A percentile compares a stretch with the other conserved stretches of the same genome.
Conservation (phyloP, 2,329 filamentous ascomycete genomes). For the Colletotrichum shisoi region DNA sequence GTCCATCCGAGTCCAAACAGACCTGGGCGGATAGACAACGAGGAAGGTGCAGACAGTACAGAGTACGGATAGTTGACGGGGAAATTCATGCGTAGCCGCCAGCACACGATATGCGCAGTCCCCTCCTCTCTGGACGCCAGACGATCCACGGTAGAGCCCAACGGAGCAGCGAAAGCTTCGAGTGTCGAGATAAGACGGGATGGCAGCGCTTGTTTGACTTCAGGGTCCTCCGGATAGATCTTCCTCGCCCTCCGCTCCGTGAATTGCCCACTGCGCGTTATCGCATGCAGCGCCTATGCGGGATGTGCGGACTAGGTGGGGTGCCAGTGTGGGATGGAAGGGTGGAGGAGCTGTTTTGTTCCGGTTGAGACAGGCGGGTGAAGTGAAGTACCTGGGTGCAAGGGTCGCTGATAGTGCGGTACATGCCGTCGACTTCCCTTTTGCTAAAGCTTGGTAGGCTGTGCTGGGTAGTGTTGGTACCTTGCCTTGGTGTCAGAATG, state of each 20-base stretch:
- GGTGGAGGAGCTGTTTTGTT: conserved; percentile 25
- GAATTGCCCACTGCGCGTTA: conserved; percentile 35
- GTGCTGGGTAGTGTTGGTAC: conserved; percentile 12
- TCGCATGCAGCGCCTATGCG: conserved; percentile 38
- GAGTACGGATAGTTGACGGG: conserved; percentile 7
- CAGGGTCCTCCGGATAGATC: conserved; percentile 38
- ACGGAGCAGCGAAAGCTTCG: conserved; percentile 32
- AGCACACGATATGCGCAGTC: conserved; percentile 16
- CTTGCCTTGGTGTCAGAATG: conserved; percentile 2
- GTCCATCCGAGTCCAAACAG: conserved; percentile 16
- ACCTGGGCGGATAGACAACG: not conserved
- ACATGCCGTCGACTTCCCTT: conserved; percentile 14
- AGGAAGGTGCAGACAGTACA: not conserved
- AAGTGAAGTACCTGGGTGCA: conserved; percentile 31
- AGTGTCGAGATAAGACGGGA: conserved; percentile 39
- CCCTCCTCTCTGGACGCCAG: conserved; percentile 8
- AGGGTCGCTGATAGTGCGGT: conserved; percentile 34
- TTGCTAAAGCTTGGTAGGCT: conserved; percentile 10
- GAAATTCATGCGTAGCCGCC: not conserved
- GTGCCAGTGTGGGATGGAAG: conserved; percentile 27
- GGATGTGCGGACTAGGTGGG: conserved; percentile 37
- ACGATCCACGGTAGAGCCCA: conserved; percentile 7
- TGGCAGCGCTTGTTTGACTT: conserved; percentile 38
- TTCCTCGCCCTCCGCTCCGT: conserved; percentile 32
- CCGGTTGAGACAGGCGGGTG: conserved; percentile 22